Evolutionary conservation across 2,329 filamentous ascomycete species (phyloP), one percentile per base, ranked within the genome.

Genomic region (Pseudocercospora fuligena): DNA sequence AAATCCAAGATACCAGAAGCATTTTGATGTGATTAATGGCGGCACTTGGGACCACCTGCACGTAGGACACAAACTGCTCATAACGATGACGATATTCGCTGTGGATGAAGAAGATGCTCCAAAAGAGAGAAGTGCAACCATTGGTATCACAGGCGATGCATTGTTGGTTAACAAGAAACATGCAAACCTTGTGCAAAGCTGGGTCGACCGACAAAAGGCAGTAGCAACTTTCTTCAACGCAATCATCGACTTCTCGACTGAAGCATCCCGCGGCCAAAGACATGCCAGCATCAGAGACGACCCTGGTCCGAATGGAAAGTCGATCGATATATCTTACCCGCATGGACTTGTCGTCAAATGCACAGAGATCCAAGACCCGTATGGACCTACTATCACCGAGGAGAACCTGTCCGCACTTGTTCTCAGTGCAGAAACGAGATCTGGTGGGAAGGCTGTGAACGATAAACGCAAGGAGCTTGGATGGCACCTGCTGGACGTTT

Each of bases 11-110:
- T 63, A 65, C 12, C 27, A 70, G 25, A 74, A 78, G 49, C 87
- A 92, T 77, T 80, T 83, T 66, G 85, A 87, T 14, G 90, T 96
- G 59, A 92, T 90, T 61, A 87, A 98, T 12, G 95, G 94, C 31
- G 95, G 95, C 9, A 99, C 95, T 0, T 99, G 98, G 80, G 95
- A 99, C 78, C 93, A 98, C 79, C 86, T 99, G 23, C 95, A 99
- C 77, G 89, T 92, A 3, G 95, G 95, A 5, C 95, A 99, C 82
- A 99, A 98, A 80, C 85, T 98, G n/a, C 86, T 99, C 21, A 87
- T 99, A 21, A 93, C 94, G n/a, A 94, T 94, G 68, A 92, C 91
- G 0, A 87, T 90, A 0, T 87, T 97, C 64, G 85, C 93, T 16
- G 84, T 91, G 64, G 86, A 87, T 66, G 74, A 79, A 33, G 73